Conservation (phyloP, 495 filamentous ascomycete species). For the Lasiosphaeria ovina region DNA sequence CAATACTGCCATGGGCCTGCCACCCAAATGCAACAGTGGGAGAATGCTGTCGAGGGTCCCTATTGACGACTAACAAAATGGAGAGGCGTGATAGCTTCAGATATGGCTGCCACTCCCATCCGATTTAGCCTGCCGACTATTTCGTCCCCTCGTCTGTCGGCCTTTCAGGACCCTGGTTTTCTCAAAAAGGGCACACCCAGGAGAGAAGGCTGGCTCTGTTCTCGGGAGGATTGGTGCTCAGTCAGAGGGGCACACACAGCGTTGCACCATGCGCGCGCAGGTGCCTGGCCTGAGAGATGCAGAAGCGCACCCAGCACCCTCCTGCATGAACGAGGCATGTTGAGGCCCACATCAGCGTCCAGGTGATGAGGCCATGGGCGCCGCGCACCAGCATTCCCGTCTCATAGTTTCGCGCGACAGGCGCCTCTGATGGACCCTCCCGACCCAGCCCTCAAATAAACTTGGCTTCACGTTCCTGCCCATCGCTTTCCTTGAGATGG, state of each 20-base stretch:
- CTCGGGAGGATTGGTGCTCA: constrained; percentile 17
- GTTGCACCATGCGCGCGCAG: background rate
- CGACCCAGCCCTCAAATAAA: background rate
- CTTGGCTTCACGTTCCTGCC: no score
- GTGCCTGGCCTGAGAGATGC: constrained; percentile 8
- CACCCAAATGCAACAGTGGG: constrained; percentile 2
- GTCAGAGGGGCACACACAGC: background rate
- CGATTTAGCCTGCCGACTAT: background rate
- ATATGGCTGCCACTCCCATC: background rate
- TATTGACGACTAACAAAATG: background rate
- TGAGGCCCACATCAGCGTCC: constrained; percentile 4
- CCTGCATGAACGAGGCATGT: constrained; percentile 28
- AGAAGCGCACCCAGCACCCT: constrained; percentile 4
- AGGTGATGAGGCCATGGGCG: constrained; percentile 20
- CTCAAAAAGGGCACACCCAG: background rate
- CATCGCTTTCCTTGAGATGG: background rate
- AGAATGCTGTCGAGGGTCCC: background rate
- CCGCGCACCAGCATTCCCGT: no score
- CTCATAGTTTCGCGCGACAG: background rate
- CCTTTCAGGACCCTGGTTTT: background rate
- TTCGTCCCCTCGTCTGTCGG: background rate
- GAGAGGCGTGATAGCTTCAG: background rate
- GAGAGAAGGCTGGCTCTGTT: constrained; percentile 2
- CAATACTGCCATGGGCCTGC: background rate
- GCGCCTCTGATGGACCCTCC: background rate